phyloP scores from a whole-genome alignment of 2,329 filamentous ascomycete genomes.

The Arthrinium phaeospermum region DNA sequence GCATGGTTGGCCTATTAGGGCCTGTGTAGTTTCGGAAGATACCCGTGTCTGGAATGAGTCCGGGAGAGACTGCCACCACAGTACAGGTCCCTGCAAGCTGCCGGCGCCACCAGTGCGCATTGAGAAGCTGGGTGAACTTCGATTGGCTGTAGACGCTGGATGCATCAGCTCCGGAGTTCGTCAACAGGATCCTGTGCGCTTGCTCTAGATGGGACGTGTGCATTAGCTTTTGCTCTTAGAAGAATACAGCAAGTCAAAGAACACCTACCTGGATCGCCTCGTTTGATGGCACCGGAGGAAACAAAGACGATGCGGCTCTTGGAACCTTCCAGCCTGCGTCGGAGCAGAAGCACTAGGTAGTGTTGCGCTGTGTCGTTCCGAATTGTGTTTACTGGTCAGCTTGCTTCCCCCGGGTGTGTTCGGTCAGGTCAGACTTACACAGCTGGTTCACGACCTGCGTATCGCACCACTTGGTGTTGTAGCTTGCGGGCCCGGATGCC shows the following conservation, averaged over 20 bases:
- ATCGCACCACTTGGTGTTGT: conserved; percentile 57
- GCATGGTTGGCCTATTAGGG: conserved; percentile 28
- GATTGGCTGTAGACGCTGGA: conserved; percentile 46
- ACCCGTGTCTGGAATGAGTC: conserved; percentile 55
- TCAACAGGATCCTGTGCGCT: conserved; percentile 35
- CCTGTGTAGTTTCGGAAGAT: conserved; percentile 42
- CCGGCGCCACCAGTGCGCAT: conserved; percentile 62
- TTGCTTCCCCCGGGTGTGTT: not conserved
- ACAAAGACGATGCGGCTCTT: conserved; percentile 55
- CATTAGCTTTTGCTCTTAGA: not conserved
- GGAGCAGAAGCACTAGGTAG: conserved; percentile 56
- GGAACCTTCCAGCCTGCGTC: conserved; percentile 53
- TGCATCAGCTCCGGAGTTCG: conserved; percentile 41
- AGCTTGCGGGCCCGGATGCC: conserved; percentile 40
- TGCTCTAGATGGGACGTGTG: not conserved
- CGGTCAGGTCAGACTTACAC: conserved; percentile 40
- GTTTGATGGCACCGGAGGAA: conserved; percentile 54
- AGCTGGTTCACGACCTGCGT: conserved; percentile 58
- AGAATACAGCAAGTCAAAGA: not conserved
- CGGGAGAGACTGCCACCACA: conserved; percentile 60
- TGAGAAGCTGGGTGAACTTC: conserved; percentile 58
- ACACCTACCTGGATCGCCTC: conserved; percentile 43
- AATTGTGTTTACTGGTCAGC: not conserved
- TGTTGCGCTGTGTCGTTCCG: conserved; percentile 51
- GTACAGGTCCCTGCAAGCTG: conserved; percentile 49